Percentiles rank a stretch among this genome's conserved stretches.
These are phyloP conservation scores for Aspergillus calidoustus DNA, from an alignment of 2,329 filamentous ascomycete species.

Conservation along the genomic window DNA sequence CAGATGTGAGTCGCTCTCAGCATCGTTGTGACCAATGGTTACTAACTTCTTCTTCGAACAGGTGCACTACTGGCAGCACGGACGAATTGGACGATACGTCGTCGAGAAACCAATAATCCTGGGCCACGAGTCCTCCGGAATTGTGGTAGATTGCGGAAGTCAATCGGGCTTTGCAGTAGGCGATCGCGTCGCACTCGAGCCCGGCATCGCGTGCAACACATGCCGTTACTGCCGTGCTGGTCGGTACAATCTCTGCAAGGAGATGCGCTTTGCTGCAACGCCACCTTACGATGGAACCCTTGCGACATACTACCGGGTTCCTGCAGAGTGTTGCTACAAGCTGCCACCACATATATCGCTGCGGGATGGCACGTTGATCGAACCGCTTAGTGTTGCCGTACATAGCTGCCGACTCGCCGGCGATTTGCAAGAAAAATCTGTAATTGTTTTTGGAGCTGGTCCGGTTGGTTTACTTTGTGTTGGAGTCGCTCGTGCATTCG, in stretches of 20 bases:
- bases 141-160: conserved; percentile 64
- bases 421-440: conserved; percentile 72
- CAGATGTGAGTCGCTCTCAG: conserved; percentile 62
- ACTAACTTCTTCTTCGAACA: conserved; percentile 14
- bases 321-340: conserved; percentile 87
- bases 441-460: conserved; percentile 81
- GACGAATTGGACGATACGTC: conserved; percentile 42
- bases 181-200: conserved; percentile 76
- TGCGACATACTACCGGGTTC: conserved; percentile 77
- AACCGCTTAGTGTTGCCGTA: conserved; percentile 82
- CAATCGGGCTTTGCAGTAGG: conserved; percentile 58
- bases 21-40: background rate
- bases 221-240: conserved; percentile 76
- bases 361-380: conserved; percentile 84
- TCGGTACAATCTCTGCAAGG: conserved; percentile 82
- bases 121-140: conserved; percentile 71
- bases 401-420: conserved; percentile 75
- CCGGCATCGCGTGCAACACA: conserved; percentile 69
- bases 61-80: conserved; percentile 48
- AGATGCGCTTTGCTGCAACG: conserved; percentile 87
- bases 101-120: conserved; percentile 45
- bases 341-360: conserved; percentile 64
- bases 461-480: conserved; percentile 84
- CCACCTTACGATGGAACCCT: conserved; percentile 86
- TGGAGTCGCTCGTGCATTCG: conserved; percentile 78